phyloP scores from a whole-genome alignment of 2,329 filamentous ascomycete genomes.

The Claviceps sorghi region DNA sequence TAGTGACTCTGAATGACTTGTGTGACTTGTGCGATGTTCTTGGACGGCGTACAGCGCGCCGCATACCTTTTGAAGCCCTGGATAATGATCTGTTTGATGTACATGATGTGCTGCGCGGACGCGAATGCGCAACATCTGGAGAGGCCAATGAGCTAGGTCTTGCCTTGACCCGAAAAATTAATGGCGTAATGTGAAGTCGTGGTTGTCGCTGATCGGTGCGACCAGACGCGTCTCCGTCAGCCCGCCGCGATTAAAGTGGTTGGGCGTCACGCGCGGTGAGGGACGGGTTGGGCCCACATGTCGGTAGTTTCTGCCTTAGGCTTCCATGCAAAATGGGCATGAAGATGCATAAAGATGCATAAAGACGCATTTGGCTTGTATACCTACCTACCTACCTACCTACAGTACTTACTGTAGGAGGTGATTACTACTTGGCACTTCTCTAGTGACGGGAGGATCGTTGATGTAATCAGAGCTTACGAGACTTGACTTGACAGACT shows the following conservation, averaged over 20 bases:
- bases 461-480: too few relatives aligned
- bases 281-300: neutral
- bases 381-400: too few relatives aligned
- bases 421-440: too few relatives aligned
- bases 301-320: conserved; percentile 4
- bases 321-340: neutral
- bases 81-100: conserved; percentile 99
- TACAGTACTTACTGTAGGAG: too few relatives aligned
- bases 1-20: conserved; percentile 7
- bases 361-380: too few relatives aligned
- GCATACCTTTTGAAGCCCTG: conserved; percentile 95
- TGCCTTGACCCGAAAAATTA: neutral
- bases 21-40: neutral
- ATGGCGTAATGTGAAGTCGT: neutral
- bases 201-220: neutral
- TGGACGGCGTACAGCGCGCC: conserved; percentile 2
- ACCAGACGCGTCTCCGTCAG: conserved; percentile 5
- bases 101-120: conserved; percentile 48
- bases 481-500: too few relatives aligned
- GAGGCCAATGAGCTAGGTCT: conserved; percentile 12
- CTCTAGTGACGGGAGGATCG: too few relatives aligned
- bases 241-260: conserved; percentile 1
- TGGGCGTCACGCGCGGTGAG: conserved; percentile 6
- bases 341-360: too few relatives aligned
- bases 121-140: conserved; percentile 24